Percentiles rank a stretch among this genome's conserved stretches.
Evolutionary conservation across 2,329 filamentous ascomycete genomes (phyloP).

Genomic region (Reticulascus tulasneorum): DNA sequence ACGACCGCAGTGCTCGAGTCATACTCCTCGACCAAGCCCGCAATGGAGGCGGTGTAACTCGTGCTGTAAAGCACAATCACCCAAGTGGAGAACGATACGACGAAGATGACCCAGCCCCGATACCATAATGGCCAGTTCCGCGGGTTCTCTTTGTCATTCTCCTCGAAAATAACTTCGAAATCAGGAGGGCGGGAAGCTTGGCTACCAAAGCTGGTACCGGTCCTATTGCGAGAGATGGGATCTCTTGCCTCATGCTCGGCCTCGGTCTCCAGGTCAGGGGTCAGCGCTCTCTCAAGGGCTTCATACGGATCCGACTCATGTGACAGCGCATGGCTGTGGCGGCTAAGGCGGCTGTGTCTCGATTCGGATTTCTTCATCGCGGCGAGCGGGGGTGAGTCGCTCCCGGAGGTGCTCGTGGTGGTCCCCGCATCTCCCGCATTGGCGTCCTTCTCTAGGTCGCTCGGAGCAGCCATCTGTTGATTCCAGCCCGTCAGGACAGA

Average conservation of each 20-base stretch:
- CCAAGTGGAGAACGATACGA: conserved; percentile 43
- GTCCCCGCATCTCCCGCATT: conserved; percentile 7
- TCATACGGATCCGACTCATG: conserved; percentile 18
- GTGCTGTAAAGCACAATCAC: conserved; percentile 70
- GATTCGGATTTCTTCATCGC: conserved; percentile 4
- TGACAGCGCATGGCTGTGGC: conserved; percentile 5
- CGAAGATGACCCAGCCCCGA: conserved; percentile 39
- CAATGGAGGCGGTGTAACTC: conserved; percentile 69
- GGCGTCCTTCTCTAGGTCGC: conserved; percentile 10
- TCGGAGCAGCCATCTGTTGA: conserved; percentile 4
- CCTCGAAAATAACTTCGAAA: conserved; percentile 71
- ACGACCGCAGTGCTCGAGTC: conserved; percentile 54
- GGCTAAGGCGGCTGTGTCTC: conserved; percentile 9
- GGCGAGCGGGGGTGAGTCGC: conserved; percentile 9
- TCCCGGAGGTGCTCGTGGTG: conserved; percentile 6
- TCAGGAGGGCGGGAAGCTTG: conserved; percentile 45
- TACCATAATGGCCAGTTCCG: conserved; percentile 60
- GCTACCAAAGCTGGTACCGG: conserved; percentile 34
- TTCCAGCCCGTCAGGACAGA: conserved; percentile 1
- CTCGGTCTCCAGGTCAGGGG: conserved; percentile 32
- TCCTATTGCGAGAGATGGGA: conserved; percentile 33
- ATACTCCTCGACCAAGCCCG: conserved; percentile 67
- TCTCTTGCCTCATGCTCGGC: conserved; percentile 35
- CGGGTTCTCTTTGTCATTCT: conserved; percentile 60
- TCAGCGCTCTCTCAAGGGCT: conserved; percentile 34